Evolutionary conservation across 192 early-diverging fungal genomes (phyloP).

Genomic region (Coemansia sp.): DNA sequence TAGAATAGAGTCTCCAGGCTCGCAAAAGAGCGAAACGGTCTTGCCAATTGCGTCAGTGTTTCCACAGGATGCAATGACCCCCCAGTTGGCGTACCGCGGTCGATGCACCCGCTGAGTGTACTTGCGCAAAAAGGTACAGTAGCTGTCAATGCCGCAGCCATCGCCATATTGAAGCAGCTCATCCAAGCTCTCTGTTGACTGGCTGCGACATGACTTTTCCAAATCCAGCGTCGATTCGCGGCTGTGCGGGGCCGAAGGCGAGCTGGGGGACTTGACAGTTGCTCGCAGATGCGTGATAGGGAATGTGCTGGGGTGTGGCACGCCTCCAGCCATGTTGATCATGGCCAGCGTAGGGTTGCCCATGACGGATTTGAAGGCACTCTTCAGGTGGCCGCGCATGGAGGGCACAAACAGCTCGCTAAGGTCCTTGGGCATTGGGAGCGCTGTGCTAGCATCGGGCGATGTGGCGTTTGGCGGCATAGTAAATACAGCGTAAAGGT

Average conservation of each 20-base stretch:
- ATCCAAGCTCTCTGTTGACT: conserved; percentile 29
- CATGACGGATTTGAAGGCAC: conserved; percentile 52
- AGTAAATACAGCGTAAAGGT: background rate
- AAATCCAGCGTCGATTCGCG: conserved; percentile 32
- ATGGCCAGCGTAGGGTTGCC: conserved; percentile 48
- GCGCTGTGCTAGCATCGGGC: background rate
- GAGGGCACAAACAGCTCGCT: conserved; percentile 37
- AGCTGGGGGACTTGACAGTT: conserved; percentile 36
- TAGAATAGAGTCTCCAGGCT: conserved; percentile 58
- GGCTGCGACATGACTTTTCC: conserved; percentile 12
- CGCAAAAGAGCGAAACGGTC: conserved; percentile 55
- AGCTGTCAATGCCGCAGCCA: conserved; percentile 54
- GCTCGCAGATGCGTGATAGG: conserved; percentile 60
- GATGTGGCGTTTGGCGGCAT: conserved; percentile 20
- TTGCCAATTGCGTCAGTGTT: conserved; percentile 60
- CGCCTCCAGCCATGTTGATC: conserved; percentile 71
- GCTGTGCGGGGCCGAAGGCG: conserved; percentile 8
- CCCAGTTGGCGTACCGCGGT: conserved; percentile 62
- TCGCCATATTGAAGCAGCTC: conserved; percentile 63
- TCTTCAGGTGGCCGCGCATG: conserved; percentile 38
- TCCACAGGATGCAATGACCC: conserved; percentile 61
- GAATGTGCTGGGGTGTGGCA: conserved; percentile 64
- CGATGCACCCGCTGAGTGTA: conserved; percentile 48
- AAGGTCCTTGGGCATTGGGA: conserved; percentile 38
- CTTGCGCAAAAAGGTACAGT: conserved; percentile 52